Evolutionary conservation across 2,329 filamentous ascomycete genomes (phyloP).

Genomic region (Tympanopsis confertula): DNA sequence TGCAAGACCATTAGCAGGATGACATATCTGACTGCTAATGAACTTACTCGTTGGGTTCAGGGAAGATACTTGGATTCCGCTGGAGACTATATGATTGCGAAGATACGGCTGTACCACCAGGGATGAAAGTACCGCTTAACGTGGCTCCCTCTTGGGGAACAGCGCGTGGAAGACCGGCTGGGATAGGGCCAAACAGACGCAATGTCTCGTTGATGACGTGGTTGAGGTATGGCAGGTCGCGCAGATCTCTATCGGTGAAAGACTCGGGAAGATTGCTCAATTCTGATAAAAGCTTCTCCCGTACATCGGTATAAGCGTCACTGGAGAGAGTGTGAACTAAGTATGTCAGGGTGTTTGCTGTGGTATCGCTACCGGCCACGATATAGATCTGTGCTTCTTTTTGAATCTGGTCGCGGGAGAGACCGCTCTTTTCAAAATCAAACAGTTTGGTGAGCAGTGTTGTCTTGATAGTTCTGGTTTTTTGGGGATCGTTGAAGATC

Average conservation of each 20-base stretch:
- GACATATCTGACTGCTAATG: not conserved
- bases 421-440: constrained; percentile 14
- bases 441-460: constrained; percentile 25
- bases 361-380: constrained; percentile 38
- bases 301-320: constrained; percentile 13
- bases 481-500: not conserved
- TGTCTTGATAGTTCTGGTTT: no score
- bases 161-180: constrained; percentile 23
- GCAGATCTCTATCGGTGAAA: constrained; percentile 18
- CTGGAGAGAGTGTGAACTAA: constrained; percentile 25
- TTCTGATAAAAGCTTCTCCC: not conserved
- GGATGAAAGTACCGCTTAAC: constrained; percentile 24
- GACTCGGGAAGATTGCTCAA: constrained; percentile 4
- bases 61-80: constrained; percentile 24
- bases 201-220: constrained; percentile 31
- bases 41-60: constrained; percentile 19
- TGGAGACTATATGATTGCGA: constrained; percentile 35
- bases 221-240: constrained; percentile 25
- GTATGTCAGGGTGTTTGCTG: constrained; percentile 35
- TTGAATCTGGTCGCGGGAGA: constrained; percentile 19
- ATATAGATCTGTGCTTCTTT: constrained; percentile 30
- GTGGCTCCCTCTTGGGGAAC: constrained; percentile 25
- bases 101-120: constrained; percentile 22
- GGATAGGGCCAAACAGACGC: constrained; percentile 27
- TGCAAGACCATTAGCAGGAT: constrained; percentile 4